phyloP scores from a whole-genome alignment of 306 rosid genomes.

The Fagus sylvatica region DNA sequence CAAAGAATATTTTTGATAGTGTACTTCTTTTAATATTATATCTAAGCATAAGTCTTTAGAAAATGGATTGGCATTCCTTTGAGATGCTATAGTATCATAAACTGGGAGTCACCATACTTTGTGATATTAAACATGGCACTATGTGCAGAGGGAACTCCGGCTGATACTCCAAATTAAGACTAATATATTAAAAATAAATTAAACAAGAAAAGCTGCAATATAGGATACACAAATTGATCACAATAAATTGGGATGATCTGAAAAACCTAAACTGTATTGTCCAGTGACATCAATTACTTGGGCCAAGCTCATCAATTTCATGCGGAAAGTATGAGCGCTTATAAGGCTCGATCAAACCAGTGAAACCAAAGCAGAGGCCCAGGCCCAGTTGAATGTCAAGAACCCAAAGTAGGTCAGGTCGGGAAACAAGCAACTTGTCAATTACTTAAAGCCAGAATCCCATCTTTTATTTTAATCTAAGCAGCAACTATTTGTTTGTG shows the following conservation, averaged over 20 bases:
- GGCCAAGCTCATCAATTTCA: not conserved
- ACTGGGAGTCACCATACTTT: not conserved
- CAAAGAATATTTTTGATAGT: not conserved
- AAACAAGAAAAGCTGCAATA: not conserved
- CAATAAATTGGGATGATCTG: not conserved
- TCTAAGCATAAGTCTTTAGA: not conserved
- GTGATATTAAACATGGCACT: not conserved
- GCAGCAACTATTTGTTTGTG: not conserved
- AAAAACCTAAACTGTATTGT: not conserved
- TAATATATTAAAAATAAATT: not conserved
- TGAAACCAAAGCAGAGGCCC: not conserved
- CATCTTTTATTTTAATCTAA: too few species aligned
- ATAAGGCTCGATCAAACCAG: not conserved
- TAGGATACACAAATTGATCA: not conserved
- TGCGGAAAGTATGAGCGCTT: not conserved
- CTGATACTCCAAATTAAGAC: not conserved
- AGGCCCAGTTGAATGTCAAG: not conserved
- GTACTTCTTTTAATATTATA: not conserved
- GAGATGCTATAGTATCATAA: not conserved
- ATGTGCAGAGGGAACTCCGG: not conserved
- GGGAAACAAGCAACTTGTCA: not conserved
- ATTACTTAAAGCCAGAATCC: not conserved
- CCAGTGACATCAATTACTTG: not conserved
- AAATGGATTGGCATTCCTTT: not conserved
- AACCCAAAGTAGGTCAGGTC: not conserved